These are phyloP conservation scores for Millerago galiae DNA, from an alignment of 805 yeast genomes.

Conservation along the genomic window DNA sequence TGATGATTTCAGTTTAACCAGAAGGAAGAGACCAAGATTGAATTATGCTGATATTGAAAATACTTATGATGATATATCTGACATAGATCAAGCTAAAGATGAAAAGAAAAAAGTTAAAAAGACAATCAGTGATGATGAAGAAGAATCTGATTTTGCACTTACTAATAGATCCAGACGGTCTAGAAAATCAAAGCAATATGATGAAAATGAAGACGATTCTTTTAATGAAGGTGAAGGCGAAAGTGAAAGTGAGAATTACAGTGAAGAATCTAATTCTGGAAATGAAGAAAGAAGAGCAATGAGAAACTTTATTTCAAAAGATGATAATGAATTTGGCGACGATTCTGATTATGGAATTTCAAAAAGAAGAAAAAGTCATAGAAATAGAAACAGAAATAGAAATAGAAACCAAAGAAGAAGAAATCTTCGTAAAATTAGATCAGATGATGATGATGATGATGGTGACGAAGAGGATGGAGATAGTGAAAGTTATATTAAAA, in stretches of 20 bases:
- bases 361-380: constrained; percentile 8
- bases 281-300: constrained; percentile 15
- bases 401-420: constrained; percentile 18
- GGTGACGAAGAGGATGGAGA: constrained; percentile 15
- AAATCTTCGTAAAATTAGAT: constrained; percentile 5
- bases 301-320: constrained; percentile 21
- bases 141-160: constrained; percentile 8
- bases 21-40: constrained; percentile 27
- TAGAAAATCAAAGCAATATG: constrained; percentile 10
- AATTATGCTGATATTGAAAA: constrained; percentile 32
- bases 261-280: constrained; percentile 7
- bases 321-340: constrained; percentile 22
- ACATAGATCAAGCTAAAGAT: constrained; percentile 10
- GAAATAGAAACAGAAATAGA: constrained; percentile 2
- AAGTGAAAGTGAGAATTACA: constrained; percentile 23
- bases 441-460: constrained; percentile 4
- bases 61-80: constrained; percentile 25
- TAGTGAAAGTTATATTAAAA: constrained; percentile 20
- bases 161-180: constrained; percentile 2
- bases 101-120: background rate
- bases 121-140: background rate
- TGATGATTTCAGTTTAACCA: constrained; percentile 22
- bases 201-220: constrained; percentile 26
- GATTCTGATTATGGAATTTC: constrained; percentile 9
- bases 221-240: constrained; percentile 40